phyloP scores from a whole-genome alignment of 2,329 filamentous ascomycete genomes.

The Helminthosporium solani region DNA sequence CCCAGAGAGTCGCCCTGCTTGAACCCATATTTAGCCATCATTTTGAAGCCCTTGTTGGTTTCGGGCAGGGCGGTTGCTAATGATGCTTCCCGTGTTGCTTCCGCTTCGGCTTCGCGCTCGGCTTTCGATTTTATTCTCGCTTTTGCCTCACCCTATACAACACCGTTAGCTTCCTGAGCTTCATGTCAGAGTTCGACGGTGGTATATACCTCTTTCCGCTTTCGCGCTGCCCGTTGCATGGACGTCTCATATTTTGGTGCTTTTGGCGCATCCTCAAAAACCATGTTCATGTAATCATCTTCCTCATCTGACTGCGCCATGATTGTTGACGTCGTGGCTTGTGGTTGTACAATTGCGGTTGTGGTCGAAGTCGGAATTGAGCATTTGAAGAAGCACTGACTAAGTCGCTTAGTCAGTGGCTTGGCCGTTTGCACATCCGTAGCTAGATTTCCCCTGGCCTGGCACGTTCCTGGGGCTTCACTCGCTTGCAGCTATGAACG shows the following conservation, averaged over 20 bases:
- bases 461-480: no score
- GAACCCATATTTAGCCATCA: conserved; percentile 98
- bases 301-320: conserved; percentile 63
- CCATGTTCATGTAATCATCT: conserved; percentile 98
- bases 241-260: conserved; percentile 59
- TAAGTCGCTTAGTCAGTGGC: no score
- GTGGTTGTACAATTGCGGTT: background rate
- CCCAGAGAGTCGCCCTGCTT: conserved; percentile 74
- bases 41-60: conserved; percentile 82
- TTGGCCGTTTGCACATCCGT: no score
- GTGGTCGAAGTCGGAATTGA: no score
- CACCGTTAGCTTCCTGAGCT: conserved; percentile 14
- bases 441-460: no score
- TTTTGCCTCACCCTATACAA: conserved; percentile 28
- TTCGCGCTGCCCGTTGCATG: conserved; percentile 58
- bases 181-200: background rate
- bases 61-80: conserved; percentile 70
- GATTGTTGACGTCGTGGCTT: background rate
- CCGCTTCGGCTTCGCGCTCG: conserved; percentile 74
- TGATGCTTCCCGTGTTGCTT: conserved; percentile 70
- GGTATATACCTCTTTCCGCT: conserved; percentile 51
- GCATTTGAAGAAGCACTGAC: background rate
- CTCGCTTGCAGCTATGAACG: no score
- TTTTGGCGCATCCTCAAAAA: conserved; percentile 66
- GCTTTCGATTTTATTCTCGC: conserved; percentile 68